Conservation (phyloP, 495 filamentous ascomycete genomes). For the Aspergillus hancockii region DNA sequence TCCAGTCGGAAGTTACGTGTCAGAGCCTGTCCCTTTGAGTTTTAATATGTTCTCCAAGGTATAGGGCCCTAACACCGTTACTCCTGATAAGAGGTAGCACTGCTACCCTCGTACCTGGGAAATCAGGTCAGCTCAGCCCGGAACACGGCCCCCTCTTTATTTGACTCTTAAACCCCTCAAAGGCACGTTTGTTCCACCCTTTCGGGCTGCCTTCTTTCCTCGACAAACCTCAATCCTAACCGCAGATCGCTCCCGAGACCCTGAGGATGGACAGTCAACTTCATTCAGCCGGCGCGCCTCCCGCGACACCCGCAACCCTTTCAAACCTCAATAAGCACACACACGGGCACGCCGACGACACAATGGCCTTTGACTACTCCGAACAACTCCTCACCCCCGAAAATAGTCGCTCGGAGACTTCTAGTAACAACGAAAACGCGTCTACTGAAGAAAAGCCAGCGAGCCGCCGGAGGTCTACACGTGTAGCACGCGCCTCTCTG, state of each 20-base stretch:
- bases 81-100: slow-evolving; percentile 21
- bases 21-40: background rate
- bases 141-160: slow-evolving; percentile 11
- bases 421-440: slow-evolving; percentile 51
- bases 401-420: slow-evolving; percentile 51
- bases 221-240: background rate
- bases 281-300: slow-evolving; percentile 26
- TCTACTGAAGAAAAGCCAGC: slow-evolving; percentile 42
- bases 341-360: slow-evolving; percentile 34
- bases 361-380: slow-evolving; percentile 43
- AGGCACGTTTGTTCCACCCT: background rate
- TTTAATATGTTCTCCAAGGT: slow-evolving; percentile 10
- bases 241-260: slow-evolving; percentile 4
- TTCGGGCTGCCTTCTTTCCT: background rate
- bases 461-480: slow-evolving; percentile 42
- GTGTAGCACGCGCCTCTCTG: slow-evolving; percentile 45
- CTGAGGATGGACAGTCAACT: slow-evolving; percentile 19
- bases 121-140: slow-evolving; percentile 13
- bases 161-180: background rate
- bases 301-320: slow-evolving; percentile 38
- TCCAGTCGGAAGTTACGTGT: background rate
- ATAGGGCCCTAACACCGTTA: background rate
- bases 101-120: slow-evolving; percentile 6
- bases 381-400: slow-evolving; percentile 50
- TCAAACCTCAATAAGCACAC: slow-evolving; percentile 33